A percentile compares a stretch with the other conserved stretches of the same genome.
Conservation (phyloP, 1,284 basidiomycete species). For the Apiotrichum laibachii region DNA sequence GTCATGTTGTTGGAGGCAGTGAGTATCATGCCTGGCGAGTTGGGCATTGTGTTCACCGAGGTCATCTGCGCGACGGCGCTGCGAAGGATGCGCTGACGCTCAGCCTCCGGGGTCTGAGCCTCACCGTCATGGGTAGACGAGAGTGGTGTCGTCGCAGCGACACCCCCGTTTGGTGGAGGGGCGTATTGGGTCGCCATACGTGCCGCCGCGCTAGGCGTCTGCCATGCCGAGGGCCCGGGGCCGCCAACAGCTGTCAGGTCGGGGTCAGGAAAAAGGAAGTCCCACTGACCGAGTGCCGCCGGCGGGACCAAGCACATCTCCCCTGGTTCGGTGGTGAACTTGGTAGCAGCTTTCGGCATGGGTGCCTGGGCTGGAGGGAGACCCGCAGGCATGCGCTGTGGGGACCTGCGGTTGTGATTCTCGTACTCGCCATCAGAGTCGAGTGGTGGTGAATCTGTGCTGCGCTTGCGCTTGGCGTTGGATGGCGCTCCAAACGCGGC, state of each 20-base stretch:
- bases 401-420: constrained; percentile 8
- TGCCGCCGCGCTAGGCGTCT: background rate
- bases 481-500: constrained; percentile 7
- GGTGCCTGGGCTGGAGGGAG: background rate
- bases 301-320: background rate
- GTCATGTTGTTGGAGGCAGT: constrained; percentile 27
- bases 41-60: constrained; percentile 2
- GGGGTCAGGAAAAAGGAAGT: constrained; percentile 21
- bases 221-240: constrained; percentile 10
- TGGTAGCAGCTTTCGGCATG: background rate
- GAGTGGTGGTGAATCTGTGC: background rate
- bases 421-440: constrained; percentile 4
- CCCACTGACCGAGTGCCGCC: constrained; percentile 12
- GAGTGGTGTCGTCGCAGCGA: background rate
- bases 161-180: background rate
- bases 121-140: constrained; percentile 3
- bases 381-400: background rate
- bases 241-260: constrained; percentile 12
- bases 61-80: constrained; percentile 24
- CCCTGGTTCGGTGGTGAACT: background rate
- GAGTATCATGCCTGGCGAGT: constrained; percentile 10
- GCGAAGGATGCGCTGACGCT: constrained; percentile 22
- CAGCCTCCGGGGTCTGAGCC: constrained; percentile 8
- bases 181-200: background rate
- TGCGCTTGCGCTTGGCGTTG: constrained; percentile 33